These are phyloP conservation scores for Penstemon eatonii DNA, from an alignment of 257 asterid genomes.

Conservation along the genomic window DNA sequence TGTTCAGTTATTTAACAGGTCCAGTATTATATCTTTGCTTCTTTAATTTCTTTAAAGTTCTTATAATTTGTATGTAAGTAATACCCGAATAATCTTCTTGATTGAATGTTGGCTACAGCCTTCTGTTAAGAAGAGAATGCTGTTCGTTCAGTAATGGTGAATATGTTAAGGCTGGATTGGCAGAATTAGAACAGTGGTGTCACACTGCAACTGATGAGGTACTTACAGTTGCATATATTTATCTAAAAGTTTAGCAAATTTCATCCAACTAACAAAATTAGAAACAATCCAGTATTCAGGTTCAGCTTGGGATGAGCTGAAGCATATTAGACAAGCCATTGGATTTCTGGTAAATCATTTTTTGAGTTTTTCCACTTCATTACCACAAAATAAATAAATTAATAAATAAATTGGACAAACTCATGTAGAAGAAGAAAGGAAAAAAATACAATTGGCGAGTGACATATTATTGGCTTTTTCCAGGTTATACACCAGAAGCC, in stretches of 20 bases:
- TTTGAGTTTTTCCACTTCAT: constrained; percentile 14
- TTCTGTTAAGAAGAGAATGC: constrained; percentile 91
- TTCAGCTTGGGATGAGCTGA: constrained; percentile 95
- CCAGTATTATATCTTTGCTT: constrained; percentile 16
- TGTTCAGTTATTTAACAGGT: constrained; percentile 97
- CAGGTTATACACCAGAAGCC: constrained; percentile 96
- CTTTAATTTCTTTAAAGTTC: constrained; percentile 15
- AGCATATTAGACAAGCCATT: constrained; percentile 97
- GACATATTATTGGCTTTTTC: not conserved
- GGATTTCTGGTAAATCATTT: constrained; percentile 73
- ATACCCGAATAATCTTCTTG: constrained; percentile 13
- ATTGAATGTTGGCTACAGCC: constrained; percentile 49
- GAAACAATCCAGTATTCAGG: constrained; percentile 85
- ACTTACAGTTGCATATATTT: constrained; percentile 23
- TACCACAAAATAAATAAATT: not conserved
- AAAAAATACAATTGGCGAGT: not conserved
- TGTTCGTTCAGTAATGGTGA: constrained; percentile 98
- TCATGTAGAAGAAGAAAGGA: no score
- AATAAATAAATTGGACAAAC: not conserved
- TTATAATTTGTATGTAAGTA: constrained; percentile 7
- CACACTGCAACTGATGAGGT: constrained; percentile 85
- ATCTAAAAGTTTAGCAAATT: constrained; percentile 13
- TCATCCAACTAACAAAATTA: constrained; percentile 25
- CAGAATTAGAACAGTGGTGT: constrained; percentile 94
- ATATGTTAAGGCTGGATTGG: constrained; percentile 92